Evolutionary conservation across 805 yeast genomes (phyloP).

Genomic region (Komagataella ulmi): DNA sequence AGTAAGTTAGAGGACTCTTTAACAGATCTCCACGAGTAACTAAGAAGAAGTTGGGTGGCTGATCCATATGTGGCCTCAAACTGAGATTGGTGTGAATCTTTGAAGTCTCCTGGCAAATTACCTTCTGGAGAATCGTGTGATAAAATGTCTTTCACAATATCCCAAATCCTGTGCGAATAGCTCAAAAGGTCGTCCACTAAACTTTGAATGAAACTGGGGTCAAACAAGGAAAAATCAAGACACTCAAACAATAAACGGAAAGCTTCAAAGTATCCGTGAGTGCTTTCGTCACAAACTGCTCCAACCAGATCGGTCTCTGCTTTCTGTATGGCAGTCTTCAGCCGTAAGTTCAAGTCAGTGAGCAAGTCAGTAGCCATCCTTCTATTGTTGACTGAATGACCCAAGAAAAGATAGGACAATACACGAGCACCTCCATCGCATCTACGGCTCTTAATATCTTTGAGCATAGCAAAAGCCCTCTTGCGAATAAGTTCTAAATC

Average conservation of each 20-base stretch:
- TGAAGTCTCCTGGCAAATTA: slow-evolving; percentile 33
- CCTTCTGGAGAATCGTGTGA: slow-evolving; percentile 67
- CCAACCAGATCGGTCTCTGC: slow-evolving; percentile 21
- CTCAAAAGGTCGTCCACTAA: slow-evolving; percentile 3
- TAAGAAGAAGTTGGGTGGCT: slow-evolving; percentile 33
- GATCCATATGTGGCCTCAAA: slow-evolving; percentile 19
- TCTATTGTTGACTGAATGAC: slow-evolving; percentile 14
- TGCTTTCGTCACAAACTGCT: slow-evolving; percentile 34
- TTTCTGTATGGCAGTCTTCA: slow-evolving; percentile 19
- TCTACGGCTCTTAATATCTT: slow-evolving; percentile 39
- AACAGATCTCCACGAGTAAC: slow-evolving; percentile 73
- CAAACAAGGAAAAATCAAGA: slow-evolving; percentile 5
- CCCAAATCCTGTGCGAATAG: slow-evolving; percentile 25
- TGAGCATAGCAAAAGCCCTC: slow-evolving; percentile 16
- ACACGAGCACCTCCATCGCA: slow-evolving; percentile 74
- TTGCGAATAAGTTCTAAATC: slow-evolving; percentile 9
- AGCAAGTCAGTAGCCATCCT: slow-evolving; percentile 11
- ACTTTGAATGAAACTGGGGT: slow-evolving; percentile 1
- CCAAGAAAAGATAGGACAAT: slow-evolving; percentile 33
- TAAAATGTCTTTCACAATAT: slow-evolving; percentile 29
- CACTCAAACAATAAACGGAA: slow-evolving; percentile 20
- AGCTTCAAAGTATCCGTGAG: slow-evolving; percentile 64
- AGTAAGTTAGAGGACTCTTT: slow-evolving; percentile 60
- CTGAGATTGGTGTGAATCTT: slow-evolving; percentile 19
- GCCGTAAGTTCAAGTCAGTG: slow-evolving; percentile 17